Percentiles rank a stretch among this genome's conserved stretches.
phyloP scores from a whole-genome alignment of 2,329 filamentous ascomycete species.

The Calonectria pauciramosa region DNA sequence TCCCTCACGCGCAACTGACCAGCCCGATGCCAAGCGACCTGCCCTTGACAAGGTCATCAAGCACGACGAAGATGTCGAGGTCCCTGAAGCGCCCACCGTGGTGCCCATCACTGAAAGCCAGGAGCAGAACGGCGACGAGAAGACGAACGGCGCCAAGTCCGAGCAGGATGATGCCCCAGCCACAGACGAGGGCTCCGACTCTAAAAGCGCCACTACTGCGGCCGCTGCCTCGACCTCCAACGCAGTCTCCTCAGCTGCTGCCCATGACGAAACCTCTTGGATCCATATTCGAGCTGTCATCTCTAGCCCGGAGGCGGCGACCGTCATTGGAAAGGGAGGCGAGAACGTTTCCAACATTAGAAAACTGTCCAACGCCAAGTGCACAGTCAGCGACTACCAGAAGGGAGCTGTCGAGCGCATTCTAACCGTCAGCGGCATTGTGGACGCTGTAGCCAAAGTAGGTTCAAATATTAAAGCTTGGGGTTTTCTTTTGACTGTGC shows the following conservation, averaged over 20 bases:
- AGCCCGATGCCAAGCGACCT: slow-evolving; percentile 96
- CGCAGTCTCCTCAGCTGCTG: slow-evolving; percentile 62
- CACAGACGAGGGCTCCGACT: slow-evolving; percentile 53
- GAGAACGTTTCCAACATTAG: slow-evolving; percentile 99
- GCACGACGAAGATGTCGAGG: slow-evolving; percentile 70
- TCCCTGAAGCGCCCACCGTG: slow-evolving; percentile 50
- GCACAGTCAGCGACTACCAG: slow-evolving; percentile 98
- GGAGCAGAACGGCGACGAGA: slow-evolving; percentile 65
- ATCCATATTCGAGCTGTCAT: slow-evolving; percentile 98
- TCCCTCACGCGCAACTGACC: slow-evolving; percentile 89
- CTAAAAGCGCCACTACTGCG: slow-evolving; percentile 55
- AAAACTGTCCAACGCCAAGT: slow-evolving; percentile 95
- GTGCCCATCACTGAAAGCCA: slow-evolving; percentile 54
- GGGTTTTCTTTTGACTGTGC: slow-evolving; percentile 24
- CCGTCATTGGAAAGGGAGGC: slow-evolving; percentile 97
- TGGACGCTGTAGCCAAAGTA: slow-evolving; percentile 97
- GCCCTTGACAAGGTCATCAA: slow-evolving; percentile 93
- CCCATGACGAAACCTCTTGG: slow-evolving; percentile 94
- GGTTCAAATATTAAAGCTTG: slow-evolving; percentile 39
- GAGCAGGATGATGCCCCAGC: slow-evolving; percentile 45
- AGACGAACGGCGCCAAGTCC: slow-evolving; percentile 64
- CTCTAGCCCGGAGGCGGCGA: slow-evolving; percentile 96
- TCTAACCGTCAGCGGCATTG: slow-evolving; percentile 94
- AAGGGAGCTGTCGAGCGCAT: slow-evolving; percentile 98
- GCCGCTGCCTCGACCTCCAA: slow-evolving; percentile 52